phyloP scores from a whole-genome alignment of 768 basidiomycete species.

The Xerocomus brunneocitrinus region DNA sequence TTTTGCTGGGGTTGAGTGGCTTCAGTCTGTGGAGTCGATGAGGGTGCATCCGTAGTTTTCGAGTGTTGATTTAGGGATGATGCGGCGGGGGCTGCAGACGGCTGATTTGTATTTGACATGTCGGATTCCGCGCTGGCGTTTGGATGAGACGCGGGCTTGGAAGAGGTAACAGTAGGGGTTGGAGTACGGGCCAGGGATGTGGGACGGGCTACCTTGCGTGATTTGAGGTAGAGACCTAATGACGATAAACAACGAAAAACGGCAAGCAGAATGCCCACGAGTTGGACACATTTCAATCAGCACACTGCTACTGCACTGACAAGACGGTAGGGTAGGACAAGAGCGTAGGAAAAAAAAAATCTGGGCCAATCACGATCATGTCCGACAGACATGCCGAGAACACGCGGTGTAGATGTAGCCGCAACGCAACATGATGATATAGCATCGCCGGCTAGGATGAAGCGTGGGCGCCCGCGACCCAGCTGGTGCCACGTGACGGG shows the following conservation, averaged over 20 bases:
- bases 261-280: slow-evolving; percentile 33
- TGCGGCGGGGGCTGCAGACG: slow-evolving; percentile 31
- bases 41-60: slow-evolving; percentile 27
- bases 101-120: slow-evolving; percentile 35
- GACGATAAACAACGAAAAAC: slow-evolving; percentile 31
- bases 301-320: slow-evolving; percentile 33
- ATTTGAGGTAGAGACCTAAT: slow-evolving; percentile 82
- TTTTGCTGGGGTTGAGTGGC: slow-evolving; percentile 26
- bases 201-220: slow-evolving; percentile 71
- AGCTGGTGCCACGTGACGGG: slow-evolving; percentile 38
- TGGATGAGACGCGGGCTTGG: slow-evolving; percentile 29
- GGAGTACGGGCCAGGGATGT: slow-evolving; percentile 47
- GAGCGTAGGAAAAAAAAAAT: slow-evolving; percentile 30
- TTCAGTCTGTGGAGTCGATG: slow-evolving; percentile 27
- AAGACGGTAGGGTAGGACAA: slow-evolving; percentile 30
- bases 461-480: slow-evolving; percentile 32
- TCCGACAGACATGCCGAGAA: slow-evolving; percentile 32
- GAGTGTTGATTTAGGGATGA: slow-evolving; percentile 29
- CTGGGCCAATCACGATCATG: slow-evolving; percentile 33
- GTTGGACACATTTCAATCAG: slow-evolving; percentile 39
- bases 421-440: slow-evolving; percentile 33
- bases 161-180: slow-evolving; percentile 31
- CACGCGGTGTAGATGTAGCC: slow-evolving; percentile 31
- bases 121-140: slow-evolving; percentile 33
- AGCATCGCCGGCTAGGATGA: slow-evolving; percentile 27